Evolutionary conservation across 345 rosid genomes (phyloP).

Genomic region (Eucalyptus camaldulensis): DNA sequence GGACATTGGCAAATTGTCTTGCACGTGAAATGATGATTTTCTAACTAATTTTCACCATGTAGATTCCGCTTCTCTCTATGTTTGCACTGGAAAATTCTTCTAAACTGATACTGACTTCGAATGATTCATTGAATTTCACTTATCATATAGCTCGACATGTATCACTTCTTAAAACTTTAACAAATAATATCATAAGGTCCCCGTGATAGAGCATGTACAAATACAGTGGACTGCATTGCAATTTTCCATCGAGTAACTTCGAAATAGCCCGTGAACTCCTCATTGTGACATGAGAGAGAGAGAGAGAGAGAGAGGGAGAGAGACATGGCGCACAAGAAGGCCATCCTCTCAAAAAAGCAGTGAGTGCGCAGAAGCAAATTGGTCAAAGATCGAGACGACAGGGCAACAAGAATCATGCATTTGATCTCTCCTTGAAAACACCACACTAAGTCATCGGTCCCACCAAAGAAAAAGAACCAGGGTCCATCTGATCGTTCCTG

Average conservation of each 20-base stretch:
- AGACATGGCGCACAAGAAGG: neutral
- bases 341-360: neutral
- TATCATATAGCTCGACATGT: neutral
- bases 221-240: neutral
- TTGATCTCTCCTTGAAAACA: neutral
- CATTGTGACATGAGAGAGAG: neutral
- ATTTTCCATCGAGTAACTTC: neutral
- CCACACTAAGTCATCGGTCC: neutral
- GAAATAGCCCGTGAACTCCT: neutral
- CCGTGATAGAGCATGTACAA: neutral
- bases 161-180: neutral
- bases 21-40: neutral
- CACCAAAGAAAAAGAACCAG: neutral
- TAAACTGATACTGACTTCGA: neutral
- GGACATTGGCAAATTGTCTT: neutral
- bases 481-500: neutral
- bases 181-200: neutral
- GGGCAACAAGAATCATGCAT: neutral
- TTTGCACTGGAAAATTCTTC: neutral
- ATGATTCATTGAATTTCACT: neutral
- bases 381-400: neutral
- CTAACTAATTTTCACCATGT: neutral
- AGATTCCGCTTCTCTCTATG: neutral
- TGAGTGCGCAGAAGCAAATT: neutral
- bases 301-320: neutral